Evolutionary conservation across 2,329 filamentous ascomycete species (phyloP), one percentile per base, ranked within the genome.

Genomic region (Blastomyces gilchristii): DNA sequence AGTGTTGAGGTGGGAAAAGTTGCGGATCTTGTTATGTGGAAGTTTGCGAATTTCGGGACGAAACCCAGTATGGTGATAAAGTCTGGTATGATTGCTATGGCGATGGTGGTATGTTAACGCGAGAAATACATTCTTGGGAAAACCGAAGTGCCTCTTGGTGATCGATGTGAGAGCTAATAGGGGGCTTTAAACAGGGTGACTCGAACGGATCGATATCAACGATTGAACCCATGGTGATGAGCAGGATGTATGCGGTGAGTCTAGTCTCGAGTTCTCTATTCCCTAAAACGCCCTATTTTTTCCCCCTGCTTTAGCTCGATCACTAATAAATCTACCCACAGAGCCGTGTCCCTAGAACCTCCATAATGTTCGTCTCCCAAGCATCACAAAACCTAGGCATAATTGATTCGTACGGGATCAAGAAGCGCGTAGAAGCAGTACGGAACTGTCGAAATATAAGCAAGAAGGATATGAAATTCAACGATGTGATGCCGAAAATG

Each of bases 381-480:
- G 83, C 85, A 1, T 89, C 87, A 65, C 81, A 96, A 67, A 78
- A 82, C 43, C 83, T 80, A 6, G 90, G 90, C 57, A 79, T 80
- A 3, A 83, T 92, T 52, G 80, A 81, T n/a, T 79, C 79, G 2
- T 97, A 97, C 75, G 85, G 84, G 2, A 79, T 97, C 65, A 83
- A 82, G 69, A 96, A 92, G 76, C 85, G 90, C 57, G 79, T 97
- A 67, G 90, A 94, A 77, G 80, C 90, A 3, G 91, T 97, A 58
- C 86, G 82, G 71, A 83, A 84, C 63, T 96, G 91, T 74, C 82
- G 92, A 64, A 83, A 75, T 41, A 82, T 96, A 54, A 81, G 87
- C 53, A 97, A 97, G 82, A 81, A 77, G 69, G 89, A 97, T 75
- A 96, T 97, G 91, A 91, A 90, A 72, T 92, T 85, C 75, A 97